A percentile compares a stretch with the other conserved stretches of the same genome.
Conservation (phyloP, 257 asterid species). For the Solanum bulbocastanum region DNA sequence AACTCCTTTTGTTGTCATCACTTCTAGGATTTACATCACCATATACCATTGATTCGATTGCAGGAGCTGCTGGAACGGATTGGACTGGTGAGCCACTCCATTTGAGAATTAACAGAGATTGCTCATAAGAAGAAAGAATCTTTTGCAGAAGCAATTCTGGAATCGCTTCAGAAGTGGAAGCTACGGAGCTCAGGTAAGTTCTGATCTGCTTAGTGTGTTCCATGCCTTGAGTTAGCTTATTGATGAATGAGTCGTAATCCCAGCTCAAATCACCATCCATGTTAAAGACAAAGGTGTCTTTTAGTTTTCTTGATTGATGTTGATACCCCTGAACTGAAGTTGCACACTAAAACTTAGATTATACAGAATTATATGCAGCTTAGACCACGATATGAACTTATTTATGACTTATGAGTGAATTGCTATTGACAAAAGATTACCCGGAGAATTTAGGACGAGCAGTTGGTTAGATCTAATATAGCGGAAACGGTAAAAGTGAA, state of each 20-base stretch:
- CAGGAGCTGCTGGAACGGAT: slow-evolving; percentile 5
- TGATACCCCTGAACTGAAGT: neutral
- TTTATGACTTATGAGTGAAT: neutral
- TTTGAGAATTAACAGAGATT: slow-evolving; percentile 59
- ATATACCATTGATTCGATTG: slow-evolving; percentile 26
- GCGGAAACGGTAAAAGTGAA: slow-evolving; percentile 14
- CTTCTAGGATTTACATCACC: slow-evolving; percentile 40
- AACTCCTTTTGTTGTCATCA: slow-evolving; percentile 28
- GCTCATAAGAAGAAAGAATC: slow-evolving; percentile 62
- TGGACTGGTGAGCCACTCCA: slow-evolving; percentile 28
- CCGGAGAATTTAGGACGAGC: neutral
- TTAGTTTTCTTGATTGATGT: neutral
- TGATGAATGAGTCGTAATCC: slow-evolving; percentile 35
- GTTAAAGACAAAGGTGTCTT: neutral
- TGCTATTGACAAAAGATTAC: neutral
- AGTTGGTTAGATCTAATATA: neutral
- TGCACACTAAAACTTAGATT: neutral
- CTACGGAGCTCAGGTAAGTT: slow-evolving; percentile 23
- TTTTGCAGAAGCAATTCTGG: slow-evolving; percentile 52
- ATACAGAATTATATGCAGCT: neutral
- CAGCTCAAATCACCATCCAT: slow-evolving; percentile 38
- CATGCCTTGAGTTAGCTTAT: slow-evolving; percentile 66
- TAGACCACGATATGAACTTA: neutral
- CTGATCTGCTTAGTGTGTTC: slow-evolving; percentile 68
- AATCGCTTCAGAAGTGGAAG: slow-evolving; percentile 19